Evolutionary conservation across 2,329 filamentous ascomycete species (phyloP), one percentile per base, ranked within the genome.

Genomic region (Ceratocystis harringtonii): DNA sequence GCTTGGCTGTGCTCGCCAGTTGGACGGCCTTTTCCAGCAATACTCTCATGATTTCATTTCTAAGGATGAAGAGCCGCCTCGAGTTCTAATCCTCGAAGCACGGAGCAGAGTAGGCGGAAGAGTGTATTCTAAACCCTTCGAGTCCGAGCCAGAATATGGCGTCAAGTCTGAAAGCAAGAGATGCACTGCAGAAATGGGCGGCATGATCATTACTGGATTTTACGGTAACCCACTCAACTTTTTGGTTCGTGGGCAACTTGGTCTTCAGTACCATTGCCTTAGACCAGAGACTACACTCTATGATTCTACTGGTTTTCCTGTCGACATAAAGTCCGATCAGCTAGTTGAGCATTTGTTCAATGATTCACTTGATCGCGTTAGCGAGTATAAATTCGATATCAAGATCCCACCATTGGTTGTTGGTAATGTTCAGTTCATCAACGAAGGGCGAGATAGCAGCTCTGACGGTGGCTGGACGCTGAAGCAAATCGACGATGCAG

Each of bases 131-230:
- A 90, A 82, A 64, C 76, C 81, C 28, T 81, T 87, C 68, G 78
- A 78, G 80, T 84, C 77, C 77, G 87, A 78, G 74, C 82, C 73
- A 75, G 78, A 65, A 72, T 78, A 72, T 75, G 76, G 69, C 2
- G 28, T 36, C n/a, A 62, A 17, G 70, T 84, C 72, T 76, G 75
- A 83, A 76, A 80, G 78, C 7, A 81, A 79, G 68, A 78, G 84
- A 62, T 88, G 87, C 72, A 97, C 92, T 22, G 94, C 90, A 41
- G 94, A 99, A 74, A 95, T 96, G 86, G 94, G 94, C 32, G 94
- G 92, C 65, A 96, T 99, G 80, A 97, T 99, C 68, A 91, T 99
- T 68, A 96, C 95, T 43, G 94, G 94, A 0, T 99, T 97, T 73
- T 91, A 97, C 70, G 95, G 95, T 19, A 99, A 99, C 71, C 94